phyloP scores from a whole-genome alignment of 495 filamentous ascomycete genomes.

The Paragyromitra xinjiangensis region DNA sequence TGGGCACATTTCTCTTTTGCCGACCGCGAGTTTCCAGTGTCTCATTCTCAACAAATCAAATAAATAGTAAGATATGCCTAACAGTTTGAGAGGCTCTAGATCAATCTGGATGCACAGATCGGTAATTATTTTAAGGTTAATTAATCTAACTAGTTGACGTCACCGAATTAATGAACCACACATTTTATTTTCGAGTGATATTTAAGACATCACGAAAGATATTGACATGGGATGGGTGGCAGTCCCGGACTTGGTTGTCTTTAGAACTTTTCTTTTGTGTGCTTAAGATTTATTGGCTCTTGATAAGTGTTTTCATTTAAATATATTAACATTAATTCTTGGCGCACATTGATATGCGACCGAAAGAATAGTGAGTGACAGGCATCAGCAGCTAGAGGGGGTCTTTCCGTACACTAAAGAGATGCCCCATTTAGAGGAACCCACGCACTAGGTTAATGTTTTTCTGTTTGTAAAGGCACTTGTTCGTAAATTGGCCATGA shows the following conservation, averaged over 20 bases:
- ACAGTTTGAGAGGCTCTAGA: conserved; percentile 6
- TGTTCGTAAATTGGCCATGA: no score
- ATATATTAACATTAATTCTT: background rate
- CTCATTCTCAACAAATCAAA: conserved; percentile 28
- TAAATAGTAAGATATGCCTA: conserved; percentile 13
- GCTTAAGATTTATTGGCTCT: background rate
- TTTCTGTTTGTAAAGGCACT: no score
- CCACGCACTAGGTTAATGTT: no score
- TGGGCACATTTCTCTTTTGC: conserved; percentile 32
- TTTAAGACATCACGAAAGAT: background rate
- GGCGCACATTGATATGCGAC: no score
- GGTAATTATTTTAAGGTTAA: conserved; percentile 32
- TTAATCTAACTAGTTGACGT: conserved; percentile 12
- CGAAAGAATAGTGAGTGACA: no score
- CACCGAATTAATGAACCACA: conserved; percentile 11
- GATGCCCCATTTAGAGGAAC: no score
- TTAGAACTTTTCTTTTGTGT: background rate
- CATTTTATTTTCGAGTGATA: background rate
- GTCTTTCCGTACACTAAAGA: no score
- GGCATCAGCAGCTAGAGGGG: no score
- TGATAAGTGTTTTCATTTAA: background rate
- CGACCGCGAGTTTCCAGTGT: conserved; percentile 25
- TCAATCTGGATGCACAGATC: conserved; percentile 17
- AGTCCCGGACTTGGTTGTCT: background rate
- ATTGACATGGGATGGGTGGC: background rate